These are phyloP conservation scores for Alternaria solani DNA, from an alignment of 2,329 filamentous ascomycete species.

Conservation along the genomic window DNA sequence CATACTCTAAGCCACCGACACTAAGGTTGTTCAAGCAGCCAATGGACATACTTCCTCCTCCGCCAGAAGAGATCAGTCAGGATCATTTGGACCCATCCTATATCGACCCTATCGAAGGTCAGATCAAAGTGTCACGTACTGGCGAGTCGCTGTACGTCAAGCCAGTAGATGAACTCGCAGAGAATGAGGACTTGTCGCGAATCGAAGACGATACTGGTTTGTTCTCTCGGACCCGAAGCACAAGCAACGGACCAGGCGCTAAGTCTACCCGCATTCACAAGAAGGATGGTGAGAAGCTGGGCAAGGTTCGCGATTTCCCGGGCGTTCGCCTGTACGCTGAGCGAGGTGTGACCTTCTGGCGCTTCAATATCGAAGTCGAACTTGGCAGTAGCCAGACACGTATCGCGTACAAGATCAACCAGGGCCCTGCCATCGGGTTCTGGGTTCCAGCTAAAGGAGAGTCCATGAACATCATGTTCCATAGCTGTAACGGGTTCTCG, in stretches of 20 bases:
- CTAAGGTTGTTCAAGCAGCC: conserved; percentile 87
- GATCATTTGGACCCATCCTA: conserved; percentile 77
- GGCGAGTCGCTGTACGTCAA: conserved; percentile 89
- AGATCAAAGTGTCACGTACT: conserved; percentile 83
- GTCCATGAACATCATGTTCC: conserved; percentile 98
- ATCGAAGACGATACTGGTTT: conserved; percentile 83
- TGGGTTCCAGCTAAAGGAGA: conserved; percentile 89
- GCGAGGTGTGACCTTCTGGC: conserved; percentile 92
- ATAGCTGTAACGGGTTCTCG: conserved; percentile 97
- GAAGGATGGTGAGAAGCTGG: conserved; percentile 80
- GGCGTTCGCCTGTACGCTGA: conserved; percentile 85
- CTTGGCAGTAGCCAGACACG: conserved; percentile 79
- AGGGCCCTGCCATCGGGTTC: conserved; percentile 85
- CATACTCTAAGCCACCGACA: conserved; percentile 78
- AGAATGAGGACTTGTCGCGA: conserved; percentile 78
- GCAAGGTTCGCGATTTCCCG: conserved; percentile 82
- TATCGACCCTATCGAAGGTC: conserved; percentile 86
- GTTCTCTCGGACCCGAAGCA: conserved; percentile 72
- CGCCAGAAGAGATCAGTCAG: conserved; percentile 72
- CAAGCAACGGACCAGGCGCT: conserved; percentile 45
- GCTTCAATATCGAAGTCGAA: conserved; percentile 94
- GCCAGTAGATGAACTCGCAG: conserved; percentile 84
- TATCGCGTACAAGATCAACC: conserved; percentile 94
- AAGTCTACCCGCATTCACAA: conserved; percentile 59
- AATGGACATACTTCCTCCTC: conserved; percentile 80